Evolutionary conservation across 1,139 yeast species (phyloP), one percentile per base, ranked within the genome.

Genomic region (Scheffersomyces quercinus): DNA sequence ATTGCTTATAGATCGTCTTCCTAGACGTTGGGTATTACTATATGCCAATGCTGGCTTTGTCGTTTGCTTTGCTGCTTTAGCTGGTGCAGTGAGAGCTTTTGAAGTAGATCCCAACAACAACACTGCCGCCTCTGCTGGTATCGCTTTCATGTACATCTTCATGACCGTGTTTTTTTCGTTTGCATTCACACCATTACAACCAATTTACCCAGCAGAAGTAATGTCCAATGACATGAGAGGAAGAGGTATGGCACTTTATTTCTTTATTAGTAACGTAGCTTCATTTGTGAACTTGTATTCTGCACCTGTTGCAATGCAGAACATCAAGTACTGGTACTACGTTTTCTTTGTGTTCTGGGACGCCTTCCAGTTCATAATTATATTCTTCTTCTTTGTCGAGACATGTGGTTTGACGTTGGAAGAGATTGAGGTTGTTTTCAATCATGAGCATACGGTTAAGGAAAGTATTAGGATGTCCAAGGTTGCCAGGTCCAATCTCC

Each of bases 351-450:
- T 49, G 5, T 49, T 55, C 32, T 56, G 58, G 58, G 59, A 56
- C 42, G 16, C 51, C 3, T 43, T 55, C 28, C 55, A 55, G 37
- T 49, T 51, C 13, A n/a, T 20, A 2, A 37, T 62, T n/a, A 53
- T 62, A 35, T 62, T 55, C 50, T 62, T 62, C 50, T 52, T 55
- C 55, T 63, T 60, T 46, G 58, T 61, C n/a, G 68, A 62, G 42
- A 63, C 68, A 10, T 58, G 58, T 33, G 59, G 60, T 4, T 55
- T 56, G 49, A 49, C 58, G 3, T 54, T 63, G 49, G 67, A 63
- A 50, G 68, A 62, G 40, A 52, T 61, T 41, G 67, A 61, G 41
- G 48, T 50, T 33, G 54, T 60, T 24, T 63, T 61, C 39, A 35
- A 28, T 13, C 10, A 14, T 16, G 16, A 29, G 7, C 29, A 37